Percentiles rank a stretch among this genome's conserved stretches.
phyloP scores from a whole-genome alignment of 352 stramenopile species.

The Phytophthora pinifolia region DNA sequence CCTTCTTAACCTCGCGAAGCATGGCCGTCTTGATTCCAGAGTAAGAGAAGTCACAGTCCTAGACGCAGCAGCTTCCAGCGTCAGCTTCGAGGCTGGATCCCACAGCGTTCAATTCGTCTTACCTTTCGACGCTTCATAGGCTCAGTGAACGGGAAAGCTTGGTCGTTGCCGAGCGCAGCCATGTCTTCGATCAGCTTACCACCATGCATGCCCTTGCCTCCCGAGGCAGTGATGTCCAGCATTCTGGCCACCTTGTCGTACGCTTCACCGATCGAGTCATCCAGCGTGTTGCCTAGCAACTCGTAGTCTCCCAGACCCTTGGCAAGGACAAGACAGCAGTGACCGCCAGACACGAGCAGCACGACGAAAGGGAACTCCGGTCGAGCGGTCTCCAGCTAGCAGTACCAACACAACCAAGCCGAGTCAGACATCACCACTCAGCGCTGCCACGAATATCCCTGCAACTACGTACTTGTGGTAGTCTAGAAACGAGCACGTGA shows the following conservation, averaged over 20 bases:
- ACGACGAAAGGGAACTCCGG: slow-evolving; percentile 96
- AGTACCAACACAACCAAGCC: slow-evolving; percentile 2
- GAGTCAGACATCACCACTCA: neutral
- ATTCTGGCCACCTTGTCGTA: slow-evolving; percentile 98
- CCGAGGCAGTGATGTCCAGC: slow-evolving; percentile 73
- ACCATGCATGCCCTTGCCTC: slow-evolving; percentile 68
- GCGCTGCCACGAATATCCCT: neutral
- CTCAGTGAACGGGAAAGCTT: slow-evolving; percentile 89
- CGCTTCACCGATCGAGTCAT: slow-evolving; percentile 98
- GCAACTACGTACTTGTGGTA: slow-evolving; percentile 58
- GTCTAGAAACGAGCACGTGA: slow-evolving; percentile 94
- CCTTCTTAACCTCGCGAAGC: slow-evolving; percentile 70
- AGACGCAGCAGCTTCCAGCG: neutral
- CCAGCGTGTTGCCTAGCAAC: slow-evolving; percentile 95
- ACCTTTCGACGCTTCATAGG: slow-evolving; percentile 89
- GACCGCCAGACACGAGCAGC: slow-evolving; percentile 97
- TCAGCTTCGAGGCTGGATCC: neutral
- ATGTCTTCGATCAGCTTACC: slow-evolving; percentile 95
- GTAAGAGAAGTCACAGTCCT: slow-evolving; percentile 98
- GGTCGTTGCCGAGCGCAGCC: slow-evolving; percentile 89
- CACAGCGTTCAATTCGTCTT: neutral
- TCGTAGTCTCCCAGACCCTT: slow-evolving; percentile 92
- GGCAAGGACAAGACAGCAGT: slow-evolving; percentile 96
- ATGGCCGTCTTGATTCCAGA: slow-evolving; percentile 98
- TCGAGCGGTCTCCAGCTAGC: slow-evolving; percentile 33